Conservation (phyloP, 169 alveolate species). For the Haemoproteus tartakovskyi region DNA sequence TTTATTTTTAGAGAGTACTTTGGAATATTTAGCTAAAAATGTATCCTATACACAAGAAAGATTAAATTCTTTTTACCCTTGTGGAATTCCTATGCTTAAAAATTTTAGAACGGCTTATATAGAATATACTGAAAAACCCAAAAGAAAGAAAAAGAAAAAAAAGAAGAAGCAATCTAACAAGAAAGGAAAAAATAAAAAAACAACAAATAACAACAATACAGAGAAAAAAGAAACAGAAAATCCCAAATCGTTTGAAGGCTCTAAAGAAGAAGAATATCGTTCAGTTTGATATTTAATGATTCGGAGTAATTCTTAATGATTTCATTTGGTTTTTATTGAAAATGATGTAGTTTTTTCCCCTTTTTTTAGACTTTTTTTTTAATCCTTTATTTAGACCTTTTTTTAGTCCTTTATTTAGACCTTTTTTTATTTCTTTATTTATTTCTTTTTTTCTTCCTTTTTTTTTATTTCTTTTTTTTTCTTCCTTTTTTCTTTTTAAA, state of each 20-base stretch:
- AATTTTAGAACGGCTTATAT: constrained; percentile 59
- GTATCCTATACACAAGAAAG: constrained; percentile 42
- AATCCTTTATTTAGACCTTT: background rate
- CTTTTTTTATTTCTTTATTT: too few relatives aligned
- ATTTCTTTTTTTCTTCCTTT: too few relatives aligned
- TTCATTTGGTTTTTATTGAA: background rate
- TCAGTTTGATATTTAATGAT: constrained; percentile 18
- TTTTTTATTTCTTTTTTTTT: background rate
- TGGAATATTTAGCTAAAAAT: constrained; percentile 61
- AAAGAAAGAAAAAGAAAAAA: constrained; percentile 21
- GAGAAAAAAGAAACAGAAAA: constrained; percentile 12
- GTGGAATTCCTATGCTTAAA: constrained; percentile 55
- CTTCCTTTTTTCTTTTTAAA: too few relatives aligned
- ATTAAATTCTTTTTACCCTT: constrained; percentile 37
- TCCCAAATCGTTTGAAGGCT: constrained; percentile 14
- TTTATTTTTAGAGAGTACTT: constrained; percentile 30
- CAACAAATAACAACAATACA: constrained; percentile 1
- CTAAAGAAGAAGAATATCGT: constrained; percentile 63
- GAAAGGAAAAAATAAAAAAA: constrained; percentile 13
- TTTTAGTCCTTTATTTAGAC: too few relatives aligned
- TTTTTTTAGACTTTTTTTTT: background rate
- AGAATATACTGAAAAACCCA: constrained; percentile 53
- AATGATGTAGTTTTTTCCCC: too few relatives aligned
- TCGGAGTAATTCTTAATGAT: background rate
- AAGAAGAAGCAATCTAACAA: constrained; percentile 2